These are phyloP conservation scores for Saccharomycopsis fibuligera DNA, from an alignment of 805 yeast species.

Conservation along the genomic window DNA sequence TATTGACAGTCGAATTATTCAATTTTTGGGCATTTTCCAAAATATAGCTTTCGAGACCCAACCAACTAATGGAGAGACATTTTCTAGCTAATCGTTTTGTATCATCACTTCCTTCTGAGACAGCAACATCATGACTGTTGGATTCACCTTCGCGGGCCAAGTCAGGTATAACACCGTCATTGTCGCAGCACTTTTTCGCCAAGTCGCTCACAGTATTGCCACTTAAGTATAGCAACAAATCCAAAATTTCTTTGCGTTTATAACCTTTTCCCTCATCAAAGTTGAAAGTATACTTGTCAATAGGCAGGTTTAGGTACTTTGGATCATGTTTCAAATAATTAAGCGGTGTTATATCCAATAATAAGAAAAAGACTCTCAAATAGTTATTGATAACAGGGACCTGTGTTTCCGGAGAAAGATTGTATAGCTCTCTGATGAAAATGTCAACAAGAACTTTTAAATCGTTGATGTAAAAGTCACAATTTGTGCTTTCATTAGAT, in stretches of 20 bases:
- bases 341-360: slow-evolving; percentile 42
- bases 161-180: slow-evolving; percentile 4
- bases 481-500: too few relatives aligned
- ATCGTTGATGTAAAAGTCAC: slow-evolving; percentile 44
- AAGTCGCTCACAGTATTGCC: slow-evolving; percentile 11
- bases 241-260: slow-evolving; percentile 19
- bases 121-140: too few relatives aligned
- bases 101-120: background rate
- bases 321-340: slow-evolving; percentile 20
- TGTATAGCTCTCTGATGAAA: slow-evolving; percentile 47
- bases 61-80: slow-evolving; percentile 17
- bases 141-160: background rate
- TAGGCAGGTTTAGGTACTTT: background rate
- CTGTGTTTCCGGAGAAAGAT: slow-evolving; percentile 36
- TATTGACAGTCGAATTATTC: background rate
- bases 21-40: background rate
- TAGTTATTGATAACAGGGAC: slow-evolving; percentile 39
- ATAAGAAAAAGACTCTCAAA: slow-evolving; percentile 45
- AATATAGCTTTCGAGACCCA: slow-evolving; percentile 16
- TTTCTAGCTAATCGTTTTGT: slow-evolving; percentile 18
- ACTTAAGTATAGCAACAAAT: slow-evolving; percentile 18
- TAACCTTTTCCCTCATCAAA: slow-evolving; percentile 16
- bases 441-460: slow-evolving; percentile 51
- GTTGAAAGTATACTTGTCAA: background rate
- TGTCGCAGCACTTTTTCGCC: slow-evolving; percentile 7